These are phyloP conservation scores for Trichosporon coremiiforme DNA, from an alignment of 1,284 basidiomycete species.

Conservation along the genomic window DNA sequence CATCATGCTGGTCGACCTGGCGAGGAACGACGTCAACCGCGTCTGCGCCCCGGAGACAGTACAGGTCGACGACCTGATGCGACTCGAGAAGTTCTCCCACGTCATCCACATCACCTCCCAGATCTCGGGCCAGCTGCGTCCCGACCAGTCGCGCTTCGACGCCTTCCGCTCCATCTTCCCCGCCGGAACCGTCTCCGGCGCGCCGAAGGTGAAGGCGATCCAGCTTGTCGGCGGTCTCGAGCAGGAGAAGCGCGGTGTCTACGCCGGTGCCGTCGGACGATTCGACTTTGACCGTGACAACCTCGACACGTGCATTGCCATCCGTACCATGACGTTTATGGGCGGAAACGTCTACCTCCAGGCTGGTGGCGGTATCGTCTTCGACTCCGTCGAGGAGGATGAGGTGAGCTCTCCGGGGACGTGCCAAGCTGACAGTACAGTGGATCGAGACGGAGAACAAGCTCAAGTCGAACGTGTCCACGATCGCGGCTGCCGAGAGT, in stretches of 20 bases:
- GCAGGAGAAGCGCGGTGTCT: constrained; percentile 87
- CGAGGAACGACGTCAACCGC: constrained; percentile 98
- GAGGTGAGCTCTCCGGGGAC: constrained; percentile 58
- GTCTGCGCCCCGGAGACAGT: constrained; percentile 95
- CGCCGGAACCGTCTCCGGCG: constrained; percentile 98
- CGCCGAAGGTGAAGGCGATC: constrained; percentile 98
- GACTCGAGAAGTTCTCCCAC: constrained; percentile 93
- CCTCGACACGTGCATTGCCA: constrained; percentile 99
- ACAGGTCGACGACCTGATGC: constrained; percentile 94
- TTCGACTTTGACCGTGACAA: constrained; percentile 94
- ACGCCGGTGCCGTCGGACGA: constrained; percentile 94
- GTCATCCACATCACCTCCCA: constrained; percentile 97
- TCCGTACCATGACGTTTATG: constrained; percentile 97
- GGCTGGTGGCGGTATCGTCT: constrained; percentile 92
- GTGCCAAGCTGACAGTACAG: constrained; percentile 2
- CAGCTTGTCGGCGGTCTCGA: constrained; percentile 88
- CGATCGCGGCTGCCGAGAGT: constrained; percentile 23
- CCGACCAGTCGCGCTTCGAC: constrained; percentile 87
- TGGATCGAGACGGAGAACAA: constrained; percentile 25
- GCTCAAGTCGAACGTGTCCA: constrained; percentile 22
- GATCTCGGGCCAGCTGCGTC: constrained; percentile 83
- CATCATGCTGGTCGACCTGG: constrained; percentile 98
- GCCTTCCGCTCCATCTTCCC: constrained; percentile 99
- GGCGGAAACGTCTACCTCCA: constrained; percentile 90
- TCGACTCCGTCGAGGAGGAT: constrained; percentile 94